phyloP scores from a whole-genome alignment of 352 stramenopile species.

The Globisporangium radiosum region DNA sequence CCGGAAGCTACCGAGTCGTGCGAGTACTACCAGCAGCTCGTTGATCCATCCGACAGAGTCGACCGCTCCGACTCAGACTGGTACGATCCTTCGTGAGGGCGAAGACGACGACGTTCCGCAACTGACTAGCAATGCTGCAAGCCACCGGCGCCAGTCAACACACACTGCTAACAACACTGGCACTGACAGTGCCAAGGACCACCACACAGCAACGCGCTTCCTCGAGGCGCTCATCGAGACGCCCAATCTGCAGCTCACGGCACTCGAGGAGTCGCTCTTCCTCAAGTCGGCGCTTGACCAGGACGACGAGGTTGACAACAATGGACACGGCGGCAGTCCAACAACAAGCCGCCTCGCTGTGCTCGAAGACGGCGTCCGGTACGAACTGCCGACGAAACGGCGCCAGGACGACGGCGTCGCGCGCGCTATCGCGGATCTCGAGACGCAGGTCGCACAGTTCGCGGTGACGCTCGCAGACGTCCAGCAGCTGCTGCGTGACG shows the following conservation, averaged over 20 bases:
- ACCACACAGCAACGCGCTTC: slow-evolving; percentile 7
- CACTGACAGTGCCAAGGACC: slow-evolving; percentile 1
- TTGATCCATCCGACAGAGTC: no score
- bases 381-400: slow-evolving; percentile 39
- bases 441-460: slow-evolving; percentile 35
- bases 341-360: slow-evolving; percentile 12
- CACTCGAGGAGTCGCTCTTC: slow-evolving; percentile 31
- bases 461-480: slow-evolving; percentile 28
- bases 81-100: no score
- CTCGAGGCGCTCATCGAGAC: slow-evolving; percentile 25
- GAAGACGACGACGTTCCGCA: neutral
- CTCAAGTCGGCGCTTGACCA: slow-evolving; percentile 40
- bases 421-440: slow-evolving; percentile 24
- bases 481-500: slow-evolving; percentile 19
- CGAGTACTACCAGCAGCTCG: no score
- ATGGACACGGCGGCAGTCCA: neutral
- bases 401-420: slow-evolving; percentile 14
- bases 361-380: slow-evolving; percentile 50
- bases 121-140: neutral
- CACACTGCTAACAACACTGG: no score
- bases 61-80: no score
- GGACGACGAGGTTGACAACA: slow-evolving; percentile 19
- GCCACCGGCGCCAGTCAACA: no score
- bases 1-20: neutral
- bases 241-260: slow-evolving; percentile 20